Conservation (phyloP, 2,329 filamentous ascomycete species). For the Alternaria postmessia region DNA sequence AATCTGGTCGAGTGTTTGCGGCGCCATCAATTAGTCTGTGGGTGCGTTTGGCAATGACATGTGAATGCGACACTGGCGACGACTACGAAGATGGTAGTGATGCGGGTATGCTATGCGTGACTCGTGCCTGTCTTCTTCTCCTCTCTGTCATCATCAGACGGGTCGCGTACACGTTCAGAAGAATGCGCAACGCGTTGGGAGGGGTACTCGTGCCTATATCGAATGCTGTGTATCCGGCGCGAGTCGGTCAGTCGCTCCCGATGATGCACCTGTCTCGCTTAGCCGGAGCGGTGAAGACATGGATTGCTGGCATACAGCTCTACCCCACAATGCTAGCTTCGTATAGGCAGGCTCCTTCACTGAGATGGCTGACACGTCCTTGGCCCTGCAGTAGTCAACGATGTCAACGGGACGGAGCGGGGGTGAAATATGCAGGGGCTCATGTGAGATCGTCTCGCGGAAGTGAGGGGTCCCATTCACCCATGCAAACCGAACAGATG, state of each 20-base stretch:
- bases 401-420: constrained; percentile 13
- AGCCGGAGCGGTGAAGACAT: constrained; percentile 28
- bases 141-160: neutral
- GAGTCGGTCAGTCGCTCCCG: constrained; percentile 3
- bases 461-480: constrained; percentile 10
- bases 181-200: constrained; percentile 1
- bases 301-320: constrained; percentile 20
- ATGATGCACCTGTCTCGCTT: constrained; percentile 21
- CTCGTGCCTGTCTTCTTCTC: neutral
- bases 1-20: constrained; percentile 75
- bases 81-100: neutral
- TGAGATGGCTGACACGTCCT: constrained; percentile 13
- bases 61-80: constrained; percentile 6
- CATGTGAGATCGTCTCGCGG: constrained; percentile 13
- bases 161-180: constrained; percentile 1
- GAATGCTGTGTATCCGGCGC: constrained; percentile 4
- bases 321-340: constrained; percentile 19
- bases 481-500: neutral
- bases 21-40: constrained; percentile 19
- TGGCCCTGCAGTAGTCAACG: constrained; percentile 11
- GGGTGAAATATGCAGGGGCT: constrained; percentile 14
- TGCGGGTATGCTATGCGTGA: constrained; percentile 1
- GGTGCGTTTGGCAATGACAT: constrained; percentile 9
- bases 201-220: constrained; percentile 8
- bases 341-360: constrained; percentile 7